Evolutionary conservation across 192 early-diverging fungal species (phyloP), one percentile per base, ranked within the genome.

Genomic region (Geranomyces variabilis): DNA sequence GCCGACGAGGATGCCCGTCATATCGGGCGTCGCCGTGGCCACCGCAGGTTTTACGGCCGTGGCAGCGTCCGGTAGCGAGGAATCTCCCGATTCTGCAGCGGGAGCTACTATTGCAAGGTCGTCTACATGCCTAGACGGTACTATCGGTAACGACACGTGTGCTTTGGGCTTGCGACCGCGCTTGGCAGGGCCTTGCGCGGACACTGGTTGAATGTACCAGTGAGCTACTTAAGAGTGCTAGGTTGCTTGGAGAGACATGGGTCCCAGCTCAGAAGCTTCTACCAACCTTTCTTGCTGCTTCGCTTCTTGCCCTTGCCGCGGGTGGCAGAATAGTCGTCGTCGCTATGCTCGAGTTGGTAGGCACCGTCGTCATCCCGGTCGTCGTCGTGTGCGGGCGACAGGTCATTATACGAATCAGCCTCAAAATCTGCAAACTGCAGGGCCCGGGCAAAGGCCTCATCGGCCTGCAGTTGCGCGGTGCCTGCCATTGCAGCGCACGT

Each of bases 1-100:
- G 15, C 94, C 94, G 5, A 86, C 84, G 36, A 86, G 89, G 36
- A 86, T 77, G 56, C 80, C 87, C 28, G 55, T 17, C 57, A 15
- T 7, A 0, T 36, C 43, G 63, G 21, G 33, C 41, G 63, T 51
- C 47, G 48, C 13, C 13, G 8, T 31, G 66, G 3, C 29, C n/a
- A n/a, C n/a, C 14, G 51, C 36, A 24, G 66, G 14, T 55, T 24
- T n/a, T 21, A 0, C 56, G 28, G 29, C 13, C 14, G 48, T 7
- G 7, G 29, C 47, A 14, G 55, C 3, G 14, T 17, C 47, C 0
- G 66, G 51, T 34, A 30, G 48, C 30, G 24, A 29, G 58, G 15
- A 60, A 7, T 1, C 22, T 7, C 29, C 31, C 63, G 58, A 60
- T 45, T 46, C 43, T n/a, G 43, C 63, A 21, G 21, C 33, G 43